Base-by-base conservation (phyloP, 495 filamentous ascomycete genomes). In the Geoglossum glabrum region DNA sequence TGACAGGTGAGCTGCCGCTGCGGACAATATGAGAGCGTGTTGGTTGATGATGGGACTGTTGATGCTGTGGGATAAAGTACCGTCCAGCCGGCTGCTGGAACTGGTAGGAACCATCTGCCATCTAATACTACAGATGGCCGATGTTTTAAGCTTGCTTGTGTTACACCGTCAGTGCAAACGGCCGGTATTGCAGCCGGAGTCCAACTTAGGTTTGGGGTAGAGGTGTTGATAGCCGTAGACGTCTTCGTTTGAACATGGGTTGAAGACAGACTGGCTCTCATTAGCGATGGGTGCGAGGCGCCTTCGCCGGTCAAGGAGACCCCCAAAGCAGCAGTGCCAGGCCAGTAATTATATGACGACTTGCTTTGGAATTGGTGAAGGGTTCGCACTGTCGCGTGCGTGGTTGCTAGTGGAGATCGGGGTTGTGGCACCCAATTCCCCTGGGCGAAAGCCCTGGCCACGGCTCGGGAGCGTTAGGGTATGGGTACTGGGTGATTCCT, bases 41-140 rank as follows among this genome's bases (percentile, higher is more conserved):
- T 67, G 66, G 58, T 52, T 60, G 59, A 50, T 62, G 73, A 60
- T 72, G 70, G 55, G 68, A 67, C 56, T 75, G 71, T 64, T 79
- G 75, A 67, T 79, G 73, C 61, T 76, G 71, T 68, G 76, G 82
- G 67, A 72, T 77, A 66, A 77, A 80, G 66, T 77, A 79, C 70
- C 79, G 77, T 73, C 77, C 74, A 71, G 78, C 78, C 74, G 80
- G 71, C 76, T 83, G 79, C 72, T 80, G 79, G 76, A 81, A 84
- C 71, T 81, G 80, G 75, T 83, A 80, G 68, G 74, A 75, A 82
- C 80, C 84, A 86, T 89, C 84, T 79, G 85, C 84, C 84, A 88
- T 88, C 77, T 80, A 83, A 75, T 51, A 54, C 27, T 60, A 38
- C 33, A 55, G 65, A 58, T 45, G 56, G 56, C 30, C n/a, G 31